These are phyloP conservation scores for Eutrema japonicum DNA, from an alignment of 345 rosid genomes.

Conservation along the genomic window DNA sequence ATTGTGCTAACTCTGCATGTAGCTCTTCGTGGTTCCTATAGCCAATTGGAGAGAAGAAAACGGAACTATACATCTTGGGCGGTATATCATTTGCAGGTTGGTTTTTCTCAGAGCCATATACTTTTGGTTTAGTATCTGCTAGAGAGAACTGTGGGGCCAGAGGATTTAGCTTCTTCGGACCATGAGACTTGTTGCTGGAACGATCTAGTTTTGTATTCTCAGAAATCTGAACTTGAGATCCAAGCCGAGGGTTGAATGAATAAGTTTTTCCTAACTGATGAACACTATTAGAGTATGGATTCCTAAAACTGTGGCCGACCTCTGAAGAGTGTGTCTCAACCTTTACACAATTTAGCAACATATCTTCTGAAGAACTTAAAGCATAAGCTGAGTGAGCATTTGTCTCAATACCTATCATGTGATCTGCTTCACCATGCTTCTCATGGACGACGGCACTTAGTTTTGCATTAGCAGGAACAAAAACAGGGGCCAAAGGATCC, in stretches of 20 bases:
- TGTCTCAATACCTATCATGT: neutral
- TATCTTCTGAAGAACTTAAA: neutral
- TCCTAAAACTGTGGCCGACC: constrained; percentile 18
- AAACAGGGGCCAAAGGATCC: constrained; percentile 35
- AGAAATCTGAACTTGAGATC: constrained; percentile 38
- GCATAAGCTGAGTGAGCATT: constrained; percentile 8
- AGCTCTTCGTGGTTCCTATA: neutral
- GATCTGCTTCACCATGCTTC: constrained; percentile 15
- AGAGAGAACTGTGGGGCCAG: constrained; percentile 29
- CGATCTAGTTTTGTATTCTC: constrained; percentile 35
- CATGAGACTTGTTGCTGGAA: constrained; percentile 6
- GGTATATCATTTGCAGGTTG: constrained; percentile 12
- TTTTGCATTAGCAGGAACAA: constrained; percentile 31
- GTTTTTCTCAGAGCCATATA: constrained; percentile 13
- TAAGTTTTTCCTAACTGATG: constrained; percentile 21
- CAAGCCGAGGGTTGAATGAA: constrained; percentile 40
- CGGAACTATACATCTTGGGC: neutral
- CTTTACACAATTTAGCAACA: neutral
- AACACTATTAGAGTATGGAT: constrained; percentile 22
- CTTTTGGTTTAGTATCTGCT: constrained; percentile 9
- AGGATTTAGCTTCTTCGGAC: constrained; percentile 27
- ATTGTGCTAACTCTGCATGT: neutral
- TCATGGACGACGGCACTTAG: neutral
- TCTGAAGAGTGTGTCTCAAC: constrained; percentile 38
- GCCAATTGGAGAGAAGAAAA: constrained; percentile 2